A percentile compares a stretch with the other conserved stretches of the same genome.
Conservation (phyloP, 139 green algal species). For the Chlorella sp. region DNA sequence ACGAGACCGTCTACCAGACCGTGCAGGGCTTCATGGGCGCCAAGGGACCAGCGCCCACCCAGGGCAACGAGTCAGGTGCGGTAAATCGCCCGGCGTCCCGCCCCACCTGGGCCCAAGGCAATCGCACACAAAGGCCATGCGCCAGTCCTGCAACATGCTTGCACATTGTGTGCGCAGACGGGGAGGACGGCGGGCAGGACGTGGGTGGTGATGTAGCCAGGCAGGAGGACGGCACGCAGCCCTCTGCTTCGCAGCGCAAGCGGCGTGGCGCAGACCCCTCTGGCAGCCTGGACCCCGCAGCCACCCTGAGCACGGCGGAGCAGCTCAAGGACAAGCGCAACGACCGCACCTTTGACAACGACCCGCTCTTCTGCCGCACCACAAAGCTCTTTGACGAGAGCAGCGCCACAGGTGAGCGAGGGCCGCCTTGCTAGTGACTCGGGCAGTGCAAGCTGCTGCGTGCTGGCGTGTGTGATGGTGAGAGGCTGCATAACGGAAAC, state of each 20-base stretch:
- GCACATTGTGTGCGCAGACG: background rate
- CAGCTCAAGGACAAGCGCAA: background rate
- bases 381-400: slow-evolving; percentile 12
- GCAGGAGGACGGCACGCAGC: background rate
- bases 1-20: background rate
- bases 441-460: too few species aligned
- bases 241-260: background rate
- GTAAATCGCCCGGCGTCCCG: background rate
- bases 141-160: background rate
- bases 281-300: background rate
- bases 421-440: too few species aligned
- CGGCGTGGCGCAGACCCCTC: background rate
- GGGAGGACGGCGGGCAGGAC: background rate
- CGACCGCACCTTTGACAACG: slow-evolving; percentile 13
- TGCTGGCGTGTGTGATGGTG: too few species aligned
- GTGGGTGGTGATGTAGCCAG: background rate
- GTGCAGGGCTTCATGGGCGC: background rate
- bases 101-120: background rate
- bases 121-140: background rate
- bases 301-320: background rate
- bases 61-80: too few species aligned
- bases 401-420: background rate
- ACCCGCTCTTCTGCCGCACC: slow-evolving; percentile 13
- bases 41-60: too few species aligned
- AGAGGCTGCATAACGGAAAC: too few species aligned